Evolutionary conservation across 2,329 filamentous ascomycete species (phyloP).

Genomic region (Diplocarpon mali): DNA sequence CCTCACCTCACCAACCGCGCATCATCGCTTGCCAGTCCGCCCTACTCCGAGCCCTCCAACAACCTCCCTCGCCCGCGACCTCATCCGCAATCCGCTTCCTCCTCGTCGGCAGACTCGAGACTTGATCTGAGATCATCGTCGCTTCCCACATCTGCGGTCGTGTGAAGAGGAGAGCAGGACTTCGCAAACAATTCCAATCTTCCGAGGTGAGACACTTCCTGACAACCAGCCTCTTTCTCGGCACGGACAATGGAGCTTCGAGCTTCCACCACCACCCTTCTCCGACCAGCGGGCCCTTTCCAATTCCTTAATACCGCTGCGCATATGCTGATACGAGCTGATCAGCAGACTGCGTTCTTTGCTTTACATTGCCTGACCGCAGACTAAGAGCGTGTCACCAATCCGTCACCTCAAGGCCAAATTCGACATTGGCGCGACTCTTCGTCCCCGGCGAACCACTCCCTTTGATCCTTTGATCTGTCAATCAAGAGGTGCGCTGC

Average conservation of each 20-base stretch:
- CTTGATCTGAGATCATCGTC: constrained; percentile 8
- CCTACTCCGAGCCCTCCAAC: constrained; percentile 7
- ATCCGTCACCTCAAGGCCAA: constrained; percentile 9
- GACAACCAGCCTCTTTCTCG: constrained; percentile 20
- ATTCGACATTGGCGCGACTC: constrained; percentile 15
- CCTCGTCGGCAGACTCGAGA: too few species aligned
- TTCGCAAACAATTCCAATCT: constrained; percentile 12
- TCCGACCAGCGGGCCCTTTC: background rate
- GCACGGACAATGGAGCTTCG: constrained; percentile 16
- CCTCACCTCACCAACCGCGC: constrained; percentile 7
- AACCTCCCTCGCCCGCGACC: constrained; percentile 1
- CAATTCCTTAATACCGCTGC: constrained; percentile 4
- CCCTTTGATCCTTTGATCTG: constrained; percentile 1
- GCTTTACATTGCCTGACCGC: constrained; percentile 13
- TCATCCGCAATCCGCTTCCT: background rate
- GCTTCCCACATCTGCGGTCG: constrained; percentile 7
- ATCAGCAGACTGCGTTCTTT: constrained; percentile 15
- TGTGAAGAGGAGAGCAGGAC: constrained; percentile 11
- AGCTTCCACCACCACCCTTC: constrained; percentile 12
- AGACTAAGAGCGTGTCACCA: constrained; percentile 16
- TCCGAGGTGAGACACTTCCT: constrained; percentile 23
- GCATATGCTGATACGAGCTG: constrained; percentile 16
- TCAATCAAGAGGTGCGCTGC: constrained; percentile 1
- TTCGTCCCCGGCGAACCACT: constrained; percentile 2
- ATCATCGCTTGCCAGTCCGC: constrained; percentile 16